Evolutionary conservation across 768 basidiomycete species (phyloP), one percentile per base, ranked within the genome.

Genomic region (Clavaria fumosa): DNA sequence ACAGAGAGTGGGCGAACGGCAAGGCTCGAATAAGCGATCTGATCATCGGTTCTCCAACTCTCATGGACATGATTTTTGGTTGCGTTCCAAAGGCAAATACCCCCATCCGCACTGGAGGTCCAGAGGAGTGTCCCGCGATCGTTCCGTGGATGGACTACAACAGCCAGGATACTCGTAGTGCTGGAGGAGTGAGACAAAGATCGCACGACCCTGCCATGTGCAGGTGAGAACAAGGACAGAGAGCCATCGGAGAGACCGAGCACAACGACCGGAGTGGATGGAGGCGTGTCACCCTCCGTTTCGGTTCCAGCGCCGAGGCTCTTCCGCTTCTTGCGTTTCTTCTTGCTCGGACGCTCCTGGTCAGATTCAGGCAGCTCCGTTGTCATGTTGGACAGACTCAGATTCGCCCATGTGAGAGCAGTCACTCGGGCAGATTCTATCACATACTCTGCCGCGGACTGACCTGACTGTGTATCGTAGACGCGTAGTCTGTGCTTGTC

Each of bases 401-500:
- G 47, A 45, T 53, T 49, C 40, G 57, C 54, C 78, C 78, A 81
- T 23, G 58, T 53, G 18, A 77, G 50, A 38, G 67, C 53, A 26
- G 71, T 66, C 28, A 77, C 69, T 31, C 71, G 66, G 39, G 67
- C 67, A 18, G 61, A 60, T 23, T 75, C 69, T 14, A 77, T 50
- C 12, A 64, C 61, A 54, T 74, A 58, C 52, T 80, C 76, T 3
- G 74, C 67, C 15, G 70, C 53, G 22, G 70, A 64, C 43, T 67
- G 64, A 24, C 63, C 66, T n/a, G 70, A 62, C 5, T 60, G 45
- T 6, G 72, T 68, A 50, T 76, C 66, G 52, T 75, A 77, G 26
- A 79, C 61, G 47, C 75, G 73, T 39, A 79, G 56, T 31, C 75
- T 67, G 50, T 80, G 76, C 53, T 77, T 80, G 63, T 80, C 77